A percentile compares a stretch with the other conserved stretches of the same genome.
phyloP scores from a whole-genome alignment of 352 stramenopile species.

The Thalassiosira livingstoniorum region DNA sequence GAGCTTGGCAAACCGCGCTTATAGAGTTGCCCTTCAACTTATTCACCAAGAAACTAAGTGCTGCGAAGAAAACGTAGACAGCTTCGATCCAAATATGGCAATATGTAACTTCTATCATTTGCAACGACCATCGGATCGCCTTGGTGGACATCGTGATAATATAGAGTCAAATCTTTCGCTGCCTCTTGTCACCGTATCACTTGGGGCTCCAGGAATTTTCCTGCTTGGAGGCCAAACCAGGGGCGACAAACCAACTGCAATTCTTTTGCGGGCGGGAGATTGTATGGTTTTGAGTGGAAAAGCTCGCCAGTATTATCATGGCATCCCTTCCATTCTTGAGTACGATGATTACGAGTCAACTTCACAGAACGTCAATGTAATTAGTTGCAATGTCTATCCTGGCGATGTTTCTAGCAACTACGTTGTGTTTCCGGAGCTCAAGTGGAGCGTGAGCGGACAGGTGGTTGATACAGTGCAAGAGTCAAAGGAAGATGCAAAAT shows the following conservation, averaged over 20 bases:
- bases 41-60: no score
- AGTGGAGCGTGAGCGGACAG: constrained; percentile 1
- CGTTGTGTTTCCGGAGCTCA: constrained; percentile 54
- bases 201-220: constrained; percentile 59
- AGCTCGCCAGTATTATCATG: constrained; percentile 59
- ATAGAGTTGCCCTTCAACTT: constrained; percentile 19
- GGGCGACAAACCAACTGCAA: constrained; percentile 35
- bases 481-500: constrained; percentile 1
- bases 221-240: constrained; percentile 51
- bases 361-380: neutral
- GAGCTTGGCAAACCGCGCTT: constrained; percentile 36
- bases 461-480: neutral
- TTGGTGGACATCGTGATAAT: constrained; percentile 58
- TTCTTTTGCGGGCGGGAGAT: constrained; percentile 57
- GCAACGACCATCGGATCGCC: constrained; percentile 49
- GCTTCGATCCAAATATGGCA: constrained; percentile 29
- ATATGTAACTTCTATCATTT: constrained; percentile 66
- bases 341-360: neutral
- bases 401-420: neutral
- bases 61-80: neutral
- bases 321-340: constrained; percentile 57
- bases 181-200: constrained; percentile 58
- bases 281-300: constrained; percentile 57
- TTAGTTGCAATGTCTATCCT: neutral
- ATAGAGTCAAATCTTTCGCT: constrained; percentile 57